These are phyloP conservation scores for Saccharomycopsis selenospora DNA, from an alignment of 805 yeast genomes.

Conservation along the genomic window DNA sequence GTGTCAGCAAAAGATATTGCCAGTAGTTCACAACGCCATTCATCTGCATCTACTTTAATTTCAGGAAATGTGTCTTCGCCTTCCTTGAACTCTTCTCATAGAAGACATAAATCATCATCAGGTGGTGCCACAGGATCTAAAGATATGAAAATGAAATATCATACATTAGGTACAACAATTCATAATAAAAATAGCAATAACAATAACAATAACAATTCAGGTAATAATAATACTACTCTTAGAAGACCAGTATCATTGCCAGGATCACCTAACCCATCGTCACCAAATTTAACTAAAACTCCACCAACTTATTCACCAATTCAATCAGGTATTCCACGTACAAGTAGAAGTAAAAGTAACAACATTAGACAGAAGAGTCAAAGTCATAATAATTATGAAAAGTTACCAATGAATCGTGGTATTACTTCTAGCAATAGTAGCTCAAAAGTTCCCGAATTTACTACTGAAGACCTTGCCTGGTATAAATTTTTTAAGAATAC, in stretches of 20 bases:
- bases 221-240: neutral
- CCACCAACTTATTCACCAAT: neutral
- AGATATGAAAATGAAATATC: neutral
- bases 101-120: constrained; percentile 1
- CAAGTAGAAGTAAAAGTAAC: too few relatives aligned
- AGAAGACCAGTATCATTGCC: neutral
- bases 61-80: neutral
- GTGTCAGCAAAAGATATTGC: neutral
- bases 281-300: neutral
- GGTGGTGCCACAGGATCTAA: too few relatives aligned
- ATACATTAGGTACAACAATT: neutral
- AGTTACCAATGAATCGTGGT: too few relatives aligned
- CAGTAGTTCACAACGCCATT: neutral
- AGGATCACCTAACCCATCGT: neutral
- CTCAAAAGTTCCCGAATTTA: neutral
- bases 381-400: too few relatives aligned
- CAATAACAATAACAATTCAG: neutral
- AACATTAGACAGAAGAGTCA: too few relatives aligned
- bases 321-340: neutral
- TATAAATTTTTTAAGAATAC: constrained; percentile 36
- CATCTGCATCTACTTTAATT: neutral
- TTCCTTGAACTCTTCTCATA: neutral
- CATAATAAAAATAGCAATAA: neutral
- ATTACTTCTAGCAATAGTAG: too few relatives aligned
- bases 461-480: constrained; percentile 43